Conservation (phyloP, 768 basidiomycete species). For the Panus rudis region DNA sequence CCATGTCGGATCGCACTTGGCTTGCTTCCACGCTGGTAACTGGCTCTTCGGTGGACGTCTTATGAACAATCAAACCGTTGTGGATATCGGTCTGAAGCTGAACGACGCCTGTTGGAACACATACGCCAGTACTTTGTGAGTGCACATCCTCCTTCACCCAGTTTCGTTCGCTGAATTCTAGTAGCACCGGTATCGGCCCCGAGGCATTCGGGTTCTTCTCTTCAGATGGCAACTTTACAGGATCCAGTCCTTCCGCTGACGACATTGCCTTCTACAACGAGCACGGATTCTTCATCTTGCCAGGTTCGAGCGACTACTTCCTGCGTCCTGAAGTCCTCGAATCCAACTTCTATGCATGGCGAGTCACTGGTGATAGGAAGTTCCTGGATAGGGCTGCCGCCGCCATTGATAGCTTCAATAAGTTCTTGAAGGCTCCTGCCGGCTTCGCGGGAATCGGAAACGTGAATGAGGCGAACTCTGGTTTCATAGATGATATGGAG, state of each 20-base stretch:
- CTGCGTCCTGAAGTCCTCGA: slow-evolving; percentile 74
- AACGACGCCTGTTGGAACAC: slow-evolving; percentile 79
- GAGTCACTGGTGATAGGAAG: slow-evolving; percentile 61
- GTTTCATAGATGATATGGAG: slow-evolving; percentile 52
- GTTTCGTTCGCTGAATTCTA: no score
- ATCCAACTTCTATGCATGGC: slow-evolving; percentile 76
- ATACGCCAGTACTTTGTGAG: slow-evolving; percentile 63
- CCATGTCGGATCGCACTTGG: slow-evolving; percentile 66
- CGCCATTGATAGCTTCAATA: slow-evolving; percentile 54
- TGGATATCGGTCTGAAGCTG: slow-evolving; percentile 51
- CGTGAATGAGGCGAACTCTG: slow-evolving; percentile 37
- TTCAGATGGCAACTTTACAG: slow-evolving; percentile 54
- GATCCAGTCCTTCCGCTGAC: slow-evolving; percentile 29
- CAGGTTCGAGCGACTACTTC: slow-evolving; percentile 43
- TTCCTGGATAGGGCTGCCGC: slow-evolving; percentile 58
- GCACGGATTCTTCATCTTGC: slow-evolving; percentile 59
- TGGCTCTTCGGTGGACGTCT: slow-evolving; percentile 68
- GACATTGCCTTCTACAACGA: slow-evolving; percentile 48
- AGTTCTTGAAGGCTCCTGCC: slow-evolving; percentile 43
- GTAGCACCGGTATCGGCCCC: slow-evolving; percentile 71
- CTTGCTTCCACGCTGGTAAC: slow-evolving; percentile 71
- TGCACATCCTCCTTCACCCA: slow-evolving; percentile 4
- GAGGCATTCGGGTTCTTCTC: slow-evolving; percentile 62
- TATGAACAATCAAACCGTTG: slow-evolving; percentile 63
- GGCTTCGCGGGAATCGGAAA: slow-evolving; percentile 39